phyloP scores from a whole-genome alignment of 495 filamentous ascomycete genomes.

The Gamarada debralockiae region DNA sequence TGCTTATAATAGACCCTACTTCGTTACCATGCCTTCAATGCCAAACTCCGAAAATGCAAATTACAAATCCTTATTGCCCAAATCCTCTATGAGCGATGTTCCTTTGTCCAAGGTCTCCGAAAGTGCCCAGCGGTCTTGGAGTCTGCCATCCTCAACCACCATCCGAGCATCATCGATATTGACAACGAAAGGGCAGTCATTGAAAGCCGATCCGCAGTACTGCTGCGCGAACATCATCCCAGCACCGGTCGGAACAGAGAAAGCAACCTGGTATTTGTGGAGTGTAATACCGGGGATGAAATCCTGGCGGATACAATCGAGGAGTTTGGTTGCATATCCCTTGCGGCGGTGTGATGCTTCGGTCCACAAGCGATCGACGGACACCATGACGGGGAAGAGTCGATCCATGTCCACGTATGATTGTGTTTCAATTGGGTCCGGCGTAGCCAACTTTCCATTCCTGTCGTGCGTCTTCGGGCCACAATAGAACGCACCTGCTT shows the following conservation, averaged over 20 bases:
- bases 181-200: neutral
- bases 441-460: too few relatives aligned
- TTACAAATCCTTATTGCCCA: too few relatives aligned
- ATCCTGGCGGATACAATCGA: constrained; percentile 9
- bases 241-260: constrained; percentile 7
- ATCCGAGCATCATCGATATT: neutral
- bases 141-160: neutral
- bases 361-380: constrained; percentile 21
- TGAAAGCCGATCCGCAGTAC: constrained; percentile 2
- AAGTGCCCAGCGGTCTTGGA: too few relatives aligned
- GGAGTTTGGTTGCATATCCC: constrained; percentile 10
- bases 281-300: constrained; percentile 10
- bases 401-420: neutral
- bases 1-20: too few relatives aligned
- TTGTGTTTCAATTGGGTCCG: neutral
- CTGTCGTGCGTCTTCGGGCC: neutral
- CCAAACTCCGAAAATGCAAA: too few relatives aligned
- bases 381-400: neutral
- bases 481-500: neutral
- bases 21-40: too few relatives aligned
- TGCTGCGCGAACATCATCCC: constrained; percentile 11
- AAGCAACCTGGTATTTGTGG: constrained; percentile 3
- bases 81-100: too few relatives aligned
- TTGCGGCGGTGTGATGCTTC: neutral
- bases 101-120: too few relatives aligned